Conservation (phyloP, 768 basidiomycete species). For the Mycena venus region DNA sequence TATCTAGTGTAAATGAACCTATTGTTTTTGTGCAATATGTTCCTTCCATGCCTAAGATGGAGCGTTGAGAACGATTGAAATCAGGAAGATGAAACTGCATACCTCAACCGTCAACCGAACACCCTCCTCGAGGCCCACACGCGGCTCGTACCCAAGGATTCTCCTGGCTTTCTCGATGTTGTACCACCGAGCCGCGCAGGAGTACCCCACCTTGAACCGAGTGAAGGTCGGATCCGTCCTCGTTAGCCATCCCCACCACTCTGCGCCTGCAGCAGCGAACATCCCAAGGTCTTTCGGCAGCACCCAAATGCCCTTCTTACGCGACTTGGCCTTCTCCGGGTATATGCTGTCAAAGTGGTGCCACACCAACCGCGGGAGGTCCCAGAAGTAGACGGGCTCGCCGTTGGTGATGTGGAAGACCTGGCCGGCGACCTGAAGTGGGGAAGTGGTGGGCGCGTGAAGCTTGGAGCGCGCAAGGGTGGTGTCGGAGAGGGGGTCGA, state of each 20-base stretch:
- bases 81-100: constrained; percentile 40
- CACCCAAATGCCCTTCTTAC: constrained; percentile 52
- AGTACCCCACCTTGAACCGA: constrained; percentile 84
- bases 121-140: constrained; percentile 91
- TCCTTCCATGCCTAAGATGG: constrained; percentile 61
- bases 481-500: constrained; percentile 81
- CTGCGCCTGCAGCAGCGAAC: constrained; percentile 76
- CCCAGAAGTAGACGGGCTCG: constrained; percentile 97
- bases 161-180: constrained; percentile 95
- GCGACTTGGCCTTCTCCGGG: constrained; percentile 62
- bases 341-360: constrained; percentile 71
- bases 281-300: constrained; percentile 79
- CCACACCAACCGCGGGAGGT: constrained; percentile 89
- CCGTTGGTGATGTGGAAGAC: constrained; percentile 98
- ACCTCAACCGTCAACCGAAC: constrained; percentile 84
- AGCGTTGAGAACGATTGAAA: not conserved
- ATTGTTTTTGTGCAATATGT: constrained; percentile 37
- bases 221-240: constrained; percentile 92
- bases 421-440: constrained; percentile 90
- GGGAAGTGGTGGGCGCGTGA: constrained; percentile 57
- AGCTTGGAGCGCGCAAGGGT: constrained; percentile 68
- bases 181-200: constrained; percentile 86
- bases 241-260: constrained; percentile 78
- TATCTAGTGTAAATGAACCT: constrained; percentile 2
- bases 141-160: constrained; percentile 93